Evolutionary conservation across 306 rosid genomes (phyloP).

Genomic region (Glycine tomentella): DNA sequence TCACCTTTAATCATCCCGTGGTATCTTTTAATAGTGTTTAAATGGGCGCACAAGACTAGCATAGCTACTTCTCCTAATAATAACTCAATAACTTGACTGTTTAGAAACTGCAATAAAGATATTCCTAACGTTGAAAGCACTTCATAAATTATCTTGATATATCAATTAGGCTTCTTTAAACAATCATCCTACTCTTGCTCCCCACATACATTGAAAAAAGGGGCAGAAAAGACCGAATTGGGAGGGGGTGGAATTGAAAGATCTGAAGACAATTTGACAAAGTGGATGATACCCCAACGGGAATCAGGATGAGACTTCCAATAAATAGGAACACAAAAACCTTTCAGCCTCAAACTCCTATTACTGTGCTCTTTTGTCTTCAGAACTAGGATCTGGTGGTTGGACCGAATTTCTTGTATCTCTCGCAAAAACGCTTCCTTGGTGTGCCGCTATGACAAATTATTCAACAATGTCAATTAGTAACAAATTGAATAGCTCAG

Average conservation of each 20-base stretch:
- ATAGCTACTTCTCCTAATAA: not conserved
- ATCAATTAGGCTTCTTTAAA: constrained; percentile 37
- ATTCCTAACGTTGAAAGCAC: constrained; percentile 12
- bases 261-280: no score
- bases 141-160: constrained; percentile 29
- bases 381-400: constrained; percentile 60
- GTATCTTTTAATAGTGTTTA: no score
- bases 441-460: constrained; percentile 66
- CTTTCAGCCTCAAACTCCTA: no score
- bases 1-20: no score
- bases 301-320: no score
- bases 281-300: no score
- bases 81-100: not conserved
- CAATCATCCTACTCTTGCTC: constrained; percentile 41
- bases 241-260: not conserved
- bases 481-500: constrained; percentile 2
- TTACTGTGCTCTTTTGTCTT: constrained; percentile 69
- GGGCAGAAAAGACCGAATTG: not conserved
- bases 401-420: constrained; percentile 70
- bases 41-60: no score
- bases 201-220: not conserved
- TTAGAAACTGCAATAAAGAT: constrained; percentile 12
- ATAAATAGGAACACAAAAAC: no score
- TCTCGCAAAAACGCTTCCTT: constrained; percentile 62
- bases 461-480: constrained; percentile 36